Evolutionary conservation across 2,329 filamentous ascomycete species (phyloP).

Genomic region (Cordyceps pruinosa): DNA sequence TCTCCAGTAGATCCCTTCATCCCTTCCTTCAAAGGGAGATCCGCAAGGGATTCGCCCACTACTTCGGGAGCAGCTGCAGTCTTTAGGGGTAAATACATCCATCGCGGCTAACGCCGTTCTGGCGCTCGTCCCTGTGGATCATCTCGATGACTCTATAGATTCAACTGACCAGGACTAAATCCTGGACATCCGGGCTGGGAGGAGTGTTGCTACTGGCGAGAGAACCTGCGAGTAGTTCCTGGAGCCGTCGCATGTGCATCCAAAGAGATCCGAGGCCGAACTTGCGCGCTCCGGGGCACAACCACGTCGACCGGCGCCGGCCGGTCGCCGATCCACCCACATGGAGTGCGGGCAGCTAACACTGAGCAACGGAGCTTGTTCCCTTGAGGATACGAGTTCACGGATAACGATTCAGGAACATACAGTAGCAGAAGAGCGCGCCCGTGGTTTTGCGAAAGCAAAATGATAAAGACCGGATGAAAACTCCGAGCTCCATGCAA

Average conservation of each 20-base stretch:
- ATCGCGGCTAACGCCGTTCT: too few relatives aligned
- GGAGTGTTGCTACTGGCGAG: not conserved
- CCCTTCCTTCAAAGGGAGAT: too few relatives aligned
- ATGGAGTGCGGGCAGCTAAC: not conserved
- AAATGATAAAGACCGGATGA: not conserved
- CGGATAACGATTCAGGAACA: not conserved
- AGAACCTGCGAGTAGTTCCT: too few relatives aligned
- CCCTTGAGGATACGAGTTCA: not conserved
- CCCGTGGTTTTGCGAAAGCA: not conserved
- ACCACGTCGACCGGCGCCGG: constrained; percentile 1
- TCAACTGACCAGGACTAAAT: too few relatives aligned
- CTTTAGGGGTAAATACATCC: not conserved
- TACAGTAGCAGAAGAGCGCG: not conserved
- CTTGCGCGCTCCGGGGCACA: not conserved
- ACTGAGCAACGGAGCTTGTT: not conserved
- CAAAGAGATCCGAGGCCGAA: not conserved
- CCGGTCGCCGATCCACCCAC: constrained; percentile 4
- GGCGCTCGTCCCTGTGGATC: not conserved
- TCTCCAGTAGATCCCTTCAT: not conserved
- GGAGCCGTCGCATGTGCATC: not conserved
- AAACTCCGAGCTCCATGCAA: not conserved
- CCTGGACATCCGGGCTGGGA: not conserved
- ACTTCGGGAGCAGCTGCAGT: too few relatives aligned
- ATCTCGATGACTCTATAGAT: not conserved
- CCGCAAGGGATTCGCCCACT: too few relatives aligned